phyloP scores from a whole-genome alignment of 805 yeast genomes.

The Schwanniomyces yamadae region DNA sequence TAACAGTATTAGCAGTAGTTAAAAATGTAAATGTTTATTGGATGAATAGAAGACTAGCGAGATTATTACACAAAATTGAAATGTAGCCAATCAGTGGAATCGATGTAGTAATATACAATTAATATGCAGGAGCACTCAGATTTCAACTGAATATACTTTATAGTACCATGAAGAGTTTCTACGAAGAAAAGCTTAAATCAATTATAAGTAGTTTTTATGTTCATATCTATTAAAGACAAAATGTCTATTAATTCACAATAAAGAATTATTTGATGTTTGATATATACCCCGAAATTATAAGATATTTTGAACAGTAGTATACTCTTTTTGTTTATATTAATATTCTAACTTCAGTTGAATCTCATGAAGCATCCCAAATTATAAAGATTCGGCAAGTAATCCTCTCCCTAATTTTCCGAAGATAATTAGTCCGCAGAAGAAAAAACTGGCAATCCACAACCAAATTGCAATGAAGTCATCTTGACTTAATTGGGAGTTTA shows the following conservation, averaged over 20 bases:
- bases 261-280: too few relatives aligned
- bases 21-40: conserved; percentile 2
- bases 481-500: conserved; percentile 10
- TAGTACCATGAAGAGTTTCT: too few relatives aligned
- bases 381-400: conserved; percentile 28
- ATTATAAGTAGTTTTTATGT: too few relatives aligned
- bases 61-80: conserved; percentile 1
- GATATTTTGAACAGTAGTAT: too few relatives aligned
- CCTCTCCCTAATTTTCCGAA: conserved; percentile 71
- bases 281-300: too few relatives aligned
- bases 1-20: neutral
- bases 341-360: too few relatives aligned
- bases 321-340: too few relatives aligned
- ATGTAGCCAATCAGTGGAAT: conserved; percentile 2
- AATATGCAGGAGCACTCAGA: neutral
- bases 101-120: neutral
- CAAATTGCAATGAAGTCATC: conserved; percentile 41
- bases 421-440: conserved; percentile 62
- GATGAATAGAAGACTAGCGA: conserved; percentile 1
- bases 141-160: too few relatives aligned
- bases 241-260: too few relatives aligned
- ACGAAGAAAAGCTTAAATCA: too few relatives aligned
- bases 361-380: too few relatives aligned
- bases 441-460: conserved; percentile 61
- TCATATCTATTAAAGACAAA: too few relatives aligned